Evolutionary conservation across 306 rosid species (phyloP), one percentile per base, ranked within the genome.

Genomic region (Lathyrus sativus): DNA sequence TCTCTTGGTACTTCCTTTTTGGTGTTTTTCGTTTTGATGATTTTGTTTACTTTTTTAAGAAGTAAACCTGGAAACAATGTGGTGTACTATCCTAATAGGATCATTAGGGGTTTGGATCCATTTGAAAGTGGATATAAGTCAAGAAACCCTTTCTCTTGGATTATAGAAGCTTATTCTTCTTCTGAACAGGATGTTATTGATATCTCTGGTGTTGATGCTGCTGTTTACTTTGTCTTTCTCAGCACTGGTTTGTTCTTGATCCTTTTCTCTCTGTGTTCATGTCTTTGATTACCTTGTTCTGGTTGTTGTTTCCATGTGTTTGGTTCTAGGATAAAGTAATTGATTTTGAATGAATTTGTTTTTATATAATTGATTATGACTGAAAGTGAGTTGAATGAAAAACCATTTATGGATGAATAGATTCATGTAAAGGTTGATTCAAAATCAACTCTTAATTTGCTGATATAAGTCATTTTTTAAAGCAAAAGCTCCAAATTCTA

Each of bases 41-140:
- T 95, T 43, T 33, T 95, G 45, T 91, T 88, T 70, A n/a, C 79
- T 3, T 79, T 86, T 80, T 74, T 95, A 5, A 80, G 86, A 13
- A 45, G 77, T 46, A 91, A 65, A 70, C 88, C 92, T 0, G 95
- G 91, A 4, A 95, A 95, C 84, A 70, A 69, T 63, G 97, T 95
- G n/a, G 72, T 95, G 17, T 95, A 90, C 60, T 95, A 80, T 77
- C 99, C 99, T n/a, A 95, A 88, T 17, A 82, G 97, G 79, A 91
- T 95, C 80, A 74, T 95, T 2, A 90, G 57, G 65, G 92, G 96
- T 2, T 11, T 90, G 75, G 97, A 88, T 44, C 89, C 91, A 2
- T 56, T 54, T 9, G 88, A 83, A 13, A 81, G 56, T 56, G 88
- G 89, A 1, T 59, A 60, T 9, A 78, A 65, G 77, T 70, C 79